Conservation (phyloP, 345 rosid genomes). For the Triadica sebifera region DNA sequence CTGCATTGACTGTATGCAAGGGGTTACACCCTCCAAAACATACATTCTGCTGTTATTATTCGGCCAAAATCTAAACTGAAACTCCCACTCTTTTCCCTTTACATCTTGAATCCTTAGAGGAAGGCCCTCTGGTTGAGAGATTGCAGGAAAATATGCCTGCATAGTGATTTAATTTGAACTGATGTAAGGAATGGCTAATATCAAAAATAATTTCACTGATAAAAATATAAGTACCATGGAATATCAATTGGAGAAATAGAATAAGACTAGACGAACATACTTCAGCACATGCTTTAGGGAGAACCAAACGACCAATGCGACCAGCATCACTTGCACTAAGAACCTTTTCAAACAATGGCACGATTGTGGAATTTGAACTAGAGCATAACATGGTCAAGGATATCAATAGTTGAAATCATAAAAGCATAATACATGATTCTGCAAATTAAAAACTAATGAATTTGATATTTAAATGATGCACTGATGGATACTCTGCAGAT, state of each 20-base stretch:
- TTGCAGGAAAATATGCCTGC: slow-evolving; percentile 97
- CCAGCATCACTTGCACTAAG: slow-evolving; percentile 99
- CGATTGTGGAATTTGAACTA: slow-evolving; percentile 90
- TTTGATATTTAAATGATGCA: slow-evolving; percentile 19
- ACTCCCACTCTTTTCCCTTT: slow-evolving; percentile 97
- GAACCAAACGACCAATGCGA: slow-evolving; percentile 94
- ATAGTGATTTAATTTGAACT: slow-evolving; percentile 19
- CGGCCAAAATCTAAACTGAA: slow-evolving; percentile 99
- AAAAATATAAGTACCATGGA: not conserved
- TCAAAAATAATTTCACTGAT: not conserved
- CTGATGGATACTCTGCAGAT: slow-evolving; percentile 93
- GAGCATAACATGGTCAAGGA: slow-evolving; percentile 52
- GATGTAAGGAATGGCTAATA: slow-evolving; percentile 14
- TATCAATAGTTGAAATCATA: slow-evolving; percentile 12
- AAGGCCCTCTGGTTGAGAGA: slow-evolving; percentile 98
- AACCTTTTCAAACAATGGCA: slow-evolving; percentile 95
- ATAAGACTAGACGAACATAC: slow-evolving; percentile 45
- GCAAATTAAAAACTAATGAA: slow-evolving; percentile 1
- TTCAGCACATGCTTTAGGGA: slow-evolving; percentile 99
- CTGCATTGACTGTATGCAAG: slow-evolving; percentile 99
- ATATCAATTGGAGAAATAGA: slow-evolving; percentile 7
- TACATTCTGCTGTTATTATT: slow-evolving; percentile 99
- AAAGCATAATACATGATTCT: slow-evolving; percentile 20
- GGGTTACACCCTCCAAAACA: slow-evolving; percentile 98
- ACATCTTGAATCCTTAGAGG: slow-evolving; percentile 93